These are phyloP conservation scores for Blastocystis sp. DNA, from an alignment of 352 stramenopile species.

Conservation along the genomic window DNA sequence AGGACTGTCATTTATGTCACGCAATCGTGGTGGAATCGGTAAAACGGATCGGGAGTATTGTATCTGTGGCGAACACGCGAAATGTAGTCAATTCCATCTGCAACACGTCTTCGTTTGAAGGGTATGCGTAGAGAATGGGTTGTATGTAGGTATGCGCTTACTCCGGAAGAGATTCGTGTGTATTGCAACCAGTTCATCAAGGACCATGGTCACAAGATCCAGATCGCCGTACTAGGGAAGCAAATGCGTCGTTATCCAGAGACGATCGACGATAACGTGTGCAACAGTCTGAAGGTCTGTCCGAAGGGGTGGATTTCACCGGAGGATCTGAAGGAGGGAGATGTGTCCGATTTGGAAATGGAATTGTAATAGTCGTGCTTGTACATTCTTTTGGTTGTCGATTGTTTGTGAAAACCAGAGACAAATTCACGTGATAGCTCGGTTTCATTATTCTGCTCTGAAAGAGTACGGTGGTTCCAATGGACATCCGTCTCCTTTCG, in stretches of 20 bases:
- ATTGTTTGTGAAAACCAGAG: constrained; percentile 33
- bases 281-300: not conserved
- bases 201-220: not conserved
- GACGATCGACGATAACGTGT: not conserved
- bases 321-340: not conserved
- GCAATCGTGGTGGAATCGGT: constrained; percentile 40
- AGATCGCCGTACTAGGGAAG: not conserved
- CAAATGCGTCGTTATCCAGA: not conserved
- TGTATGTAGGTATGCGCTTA: constrained; percentile 25
- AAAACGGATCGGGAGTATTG: not conserved
- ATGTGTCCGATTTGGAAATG: not conserved
- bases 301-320: constrained; percentile 8
- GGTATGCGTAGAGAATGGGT: not conserved
- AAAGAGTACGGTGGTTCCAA: not conserved
- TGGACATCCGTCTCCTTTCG: not conserved
- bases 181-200: constrained; percentile 1
- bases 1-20: constrained; percentile 32
- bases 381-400: not conserved
- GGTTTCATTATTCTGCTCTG: too few relatives aligned
- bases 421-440: too few relatives aligned
- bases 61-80: not conserved
- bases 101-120: constrained; percentile 18
- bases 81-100: constrained; percentile 46
- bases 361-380: not conserved
- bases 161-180: not conserved